Evolutionary conservation across 2,329 filamentous ascomycete species (phyloP).

Genomic region (Phyllosticta paracitricarpa): DNA sequence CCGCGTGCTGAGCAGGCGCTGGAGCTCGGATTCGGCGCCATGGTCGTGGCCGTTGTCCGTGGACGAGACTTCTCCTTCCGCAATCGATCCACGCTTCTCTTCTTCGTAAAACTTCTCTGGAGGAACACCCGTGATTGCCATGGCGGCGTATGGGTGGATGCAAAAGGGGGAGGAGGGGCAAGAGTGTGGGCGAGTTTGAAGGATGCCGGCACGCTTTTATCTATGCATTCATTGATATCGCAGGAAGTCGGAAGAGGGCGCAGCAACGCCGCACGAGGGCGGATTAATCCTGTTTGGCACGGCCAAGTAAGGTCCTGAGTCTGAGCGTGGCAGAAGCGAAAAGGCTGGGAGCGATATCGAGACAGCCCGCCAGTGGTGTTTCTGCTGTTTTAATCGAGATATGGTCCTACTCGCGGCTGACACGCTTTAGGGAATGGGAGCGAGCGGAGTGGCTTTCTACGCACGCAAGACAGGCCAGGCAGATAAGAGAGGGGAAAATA

Average conservation of each 20-base stretch:
- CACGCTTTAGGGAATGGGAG: background rate
- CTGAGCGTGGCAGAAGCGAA: background rate
- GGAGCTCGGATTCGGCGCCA: constrained; percentile 26
- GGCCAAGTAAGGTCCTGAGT: background rate
- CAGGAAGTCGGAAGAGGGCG: background rate
- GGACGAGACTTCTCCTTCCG: constrained; percentile 3
- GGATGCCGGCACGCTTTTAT: background rate
- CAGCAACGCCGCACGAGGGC: background rate
- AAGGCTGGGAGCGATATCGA: background rate
- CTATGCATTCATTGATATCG: background rate
- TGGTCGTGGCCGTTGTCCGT: constrained; percentile 12
- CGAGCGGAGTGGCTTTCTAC: background rate
- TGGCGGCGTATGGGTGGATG: background rate
- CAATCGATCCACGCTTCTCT: constrained; percentile 5
- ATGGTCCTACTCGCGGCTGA: background rate
- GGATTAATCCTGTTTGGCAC: background rate
- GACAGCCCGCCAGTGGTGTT: background rate
- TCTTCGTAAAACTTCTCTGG: background rate
- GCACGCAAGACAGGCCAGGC: background rate
- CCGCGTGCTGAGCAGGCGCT: constrained; percentile 30
- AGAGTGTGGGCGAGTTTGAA: background rate
- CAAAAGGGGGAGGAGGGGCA: background rate
- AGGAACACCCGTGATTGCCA: constrained; percentile 1
- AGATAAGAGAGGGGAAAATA: background rate
- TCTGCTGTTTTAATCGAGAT: background rate